Evolutionary conservation across 2,329 filamentous ascomycete species (phyloP), one percentile per base, ranked within the genome.

Genomic region (Exophiala mesophila): DNA sequence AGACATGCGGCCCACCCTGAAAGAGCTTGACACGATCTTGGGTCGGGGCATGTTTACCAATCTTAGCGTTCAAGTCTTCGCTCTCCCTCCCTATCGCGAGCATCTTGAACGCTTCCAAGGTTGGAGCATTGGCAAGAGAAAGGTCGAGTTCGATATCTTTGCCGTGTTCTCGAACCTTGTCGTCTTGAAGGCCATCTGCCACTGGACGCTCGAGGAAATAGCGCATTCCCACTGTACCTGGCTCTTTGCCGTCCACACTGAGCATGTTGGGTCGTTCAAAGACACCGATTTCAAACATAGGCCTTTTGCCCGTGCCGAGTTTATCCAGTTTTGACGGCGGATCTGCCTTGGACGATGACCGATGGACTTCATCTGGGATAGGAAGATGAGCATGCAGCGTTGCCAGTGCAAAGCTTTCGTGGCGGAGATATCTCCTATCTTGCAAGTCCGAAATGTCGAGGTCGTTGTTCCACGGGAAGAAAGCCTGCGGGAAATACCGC

Each of bases 221-320:
- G 21, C 68, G 65, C 38, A 70, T 65, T 0, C 70, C 69, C 8
- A 71, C 55, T 1, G 68, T 70, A 0, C 71, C 71, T 0, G 63
- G 62, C 45, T 73, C 70, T 18, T 61, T 59, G 5, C 68, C 70
- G 15, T 67, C 65, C 10, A 63, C 59, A 13, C 61, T 63, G 3
- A 71, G 58, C 70, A 73, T 73, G 43, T 69, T 72, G 0, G 70
- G 70, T 2, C 70, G 59, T 50, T 74, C 70, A 36, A 67, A 69
- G 9, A 69, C 59, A 2, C 66, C 66, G 2, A 69, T 50, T 30
- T 70, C 67, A 41, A 69, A 69, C 2, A 63, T 62, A 3, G 66
- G 62, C 38, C 63, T 55, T 47, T 59, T 67, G 9, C 50, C 47
- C 3, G 55, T 55, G 23, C 54, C 56, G 3, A 49, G 36, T 21